These are phyloP conservation scores for Gryganskiella cystojenkinii DNA, from an alignment of 192 early-diverging fungal genomes.

Conservation along the genomic window DNA sequence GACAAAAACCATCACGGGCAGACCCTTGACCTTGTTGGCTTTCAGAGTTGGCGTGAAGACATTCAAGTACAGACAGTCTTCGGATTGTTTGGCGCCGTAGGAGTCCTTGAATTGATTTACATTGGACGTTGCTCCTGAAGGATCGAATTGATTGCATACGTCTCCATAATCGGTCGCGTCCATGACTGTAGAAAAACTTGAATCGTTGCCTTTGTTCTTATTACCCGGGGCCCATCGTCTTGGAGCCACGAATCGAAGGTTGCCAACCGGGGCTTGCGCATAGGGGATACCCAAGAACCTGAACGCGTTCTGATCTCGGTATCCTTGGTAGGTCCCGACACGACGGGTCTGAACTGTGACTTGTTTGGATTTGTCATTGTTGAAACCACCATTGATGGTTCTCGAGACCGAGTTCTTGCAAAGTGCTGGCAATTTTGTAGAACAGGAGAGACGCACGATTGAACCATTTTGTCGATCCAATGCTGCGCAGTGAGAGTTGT, in stretches of 20 bases:
- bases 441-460: neutral
- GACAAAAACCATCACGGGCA: slow-evolving; percentile 40
- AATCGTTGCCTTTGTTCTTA: neutral
- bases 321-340: slow-evolving; percentile 21
- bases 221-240: neutral
- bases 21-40: neutral
- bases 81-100: slow-evolving; percentile 5
- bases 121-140: neutral
- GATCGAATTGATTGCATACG: slow-evolving; percentile 14
- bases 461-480: slow-evolving; percentile 7
- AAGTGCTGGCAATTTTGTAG: neutral
- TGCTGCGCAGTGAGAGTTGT: neutral
- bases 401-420: slow-evolving; percentile 13
- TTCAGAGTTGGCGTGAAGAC: slow-evolving; percentile 42
- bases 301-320: slow-evolving; percentile 36
- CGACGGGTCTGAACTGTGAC: slow-evolving; percentile 20
- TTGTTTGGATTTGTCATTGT: slow-evolving; percentile 19
- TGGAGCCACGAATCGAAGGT: slow-evolving; percentile 25
- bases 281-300: slow-evolving; percentile 46
- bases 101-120: neutral
- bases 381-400: no score
- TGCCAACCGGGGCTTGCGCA: slow-evolving; percentile 28
- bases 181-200: neutral
- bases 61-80: slow-evolving; percentile 50
- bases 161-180: slow-evolving; percentile 20